These are phyloP conservation scores for Amanita pallidorosea DNA, from an alignment of 768 basidiomycete species.

Conservation along the genomic window DNA sequence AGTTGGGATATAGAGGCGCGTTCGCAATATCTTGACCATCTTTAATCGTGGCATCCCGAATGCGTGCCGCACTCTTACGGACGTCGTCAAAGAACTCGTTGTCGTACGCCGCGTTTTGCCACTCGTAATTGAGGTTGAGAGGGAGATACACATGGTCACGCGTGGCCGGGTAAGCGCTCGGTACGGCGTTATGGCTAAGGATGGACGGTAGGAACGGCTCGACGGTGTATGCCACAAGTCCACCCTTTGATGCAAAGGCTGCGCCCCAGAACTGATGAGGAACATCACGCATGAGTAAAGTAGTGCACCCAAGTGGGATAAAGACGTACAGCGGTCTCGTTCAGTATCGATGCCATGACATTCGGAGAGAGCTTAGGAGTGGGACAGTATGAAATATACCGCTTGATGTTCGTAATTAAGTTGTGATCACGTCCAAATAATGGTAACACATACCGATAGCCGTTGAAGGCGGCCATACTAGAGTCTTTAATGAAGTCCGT, in stretches of 20 bases:
- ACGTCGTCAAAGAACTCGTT: constrained; percentile 22
- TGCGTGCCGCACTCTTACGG: constrained; percentile 20
- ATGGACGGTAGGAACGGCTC: constrained; percentile 33
- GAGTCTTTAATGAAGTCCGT: constrained; percentile 20
- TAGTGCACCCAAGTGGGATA: neutral
- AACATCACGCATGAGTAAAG: neutral
- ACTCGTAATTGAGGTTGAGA: constrained; percentile 16
- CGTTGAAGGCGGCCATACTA: constrained; percentile 14
- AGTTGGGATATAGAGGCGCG: constrained; percentile 22
- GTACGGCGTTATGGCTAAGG: constrained; percentile 23
- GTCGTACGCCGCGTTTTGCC: constrained; percentile 12
- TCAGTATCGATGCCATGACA: constrained; percentile 22
- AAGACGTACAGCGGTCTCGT: constrained; percentile 23
- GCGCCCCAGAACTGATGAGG: neutral
- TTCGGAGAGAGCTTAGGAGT: constrained; percentile 17
- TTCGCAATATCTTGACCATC: constrained; percentile 26
- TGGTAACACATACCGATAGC: constrained; percentile 3
- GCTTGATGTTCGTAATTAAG: no score
- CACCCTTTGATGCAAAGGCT: neutral
- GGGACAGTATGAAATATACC: constrained; percentile 25
- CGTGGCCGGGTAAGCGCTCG: constrained; percentile 34
- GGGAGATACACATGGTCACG: constrained; percentile 15
- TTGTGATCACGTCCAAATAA: constrained; percentile 1
- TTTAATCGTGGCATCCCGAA: constrained; percentile 20
- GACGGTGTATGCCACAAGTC: constrained; percentile 25